Conservation (phyloP, 768 basidiomycete genomes). For the Cystobasidium tubakii region DNA sequence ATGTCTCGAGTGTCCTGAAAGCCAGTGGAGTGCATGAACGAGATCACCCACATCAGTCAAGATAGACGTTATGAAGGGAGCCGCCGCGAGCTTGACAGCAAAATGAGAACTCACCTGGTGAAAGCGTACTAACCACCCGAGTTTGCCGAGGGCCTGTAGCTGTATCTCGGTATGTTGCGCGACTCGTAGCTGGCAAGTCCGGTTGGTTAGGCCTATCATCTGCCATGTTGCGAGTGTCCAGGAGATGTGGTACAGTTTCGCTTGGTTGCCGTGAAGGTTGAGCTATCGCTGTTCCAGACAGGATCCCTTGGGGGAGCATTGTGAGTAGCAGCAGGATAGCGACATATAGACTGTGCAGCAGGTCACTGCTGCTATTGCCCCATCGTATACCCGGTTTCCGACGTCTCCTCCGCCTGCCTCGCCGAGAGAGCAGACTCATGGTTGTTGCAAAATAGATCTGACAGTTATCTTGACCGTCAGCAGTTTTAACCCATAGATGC, state of each 20-base stretch:
- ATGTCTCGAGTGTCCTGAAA: no score
- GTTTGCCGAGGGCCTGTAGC: no score
- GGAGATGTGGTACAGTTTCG: not conserved
- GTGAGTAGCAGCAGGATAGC: not conserved
- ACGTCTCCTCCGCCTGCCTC: not conserved
- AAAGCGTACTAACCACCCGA: no score
- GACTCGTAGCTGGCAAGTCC: no score
- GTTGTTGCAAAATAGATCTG: not conserved
- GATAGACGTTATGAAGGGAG: no score
- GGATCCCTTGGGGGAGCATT: not conserved
- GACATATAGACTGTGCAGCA: not conserved
- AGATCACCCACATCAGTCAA: no score
- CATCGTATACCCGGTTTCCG: not conserved
- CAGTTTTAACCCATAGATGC: not conserved
- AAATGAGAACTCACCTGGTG: no score
- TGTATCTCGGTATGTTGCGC: no score
- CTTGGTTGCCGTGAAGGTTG: not conserved
- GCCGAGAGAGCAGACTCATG: constrained; percentile 1
- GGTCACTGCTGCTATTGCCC: not conserved
- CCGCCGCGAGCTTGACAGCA: no score
- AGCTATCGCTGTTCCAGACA: not conserved
- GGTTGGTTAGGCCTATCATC: no score
- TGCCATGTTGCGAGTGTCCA: not conserved
- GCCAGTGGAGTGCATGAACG: no score
- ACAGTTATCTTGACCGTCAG: not conserved